A percentile compares a stretch with the other conserved stretches of the same genome.
Conservation (phyloP, 1,284 basidiomycete genomes). For the Cystobasidium slooffiae region DNA sequence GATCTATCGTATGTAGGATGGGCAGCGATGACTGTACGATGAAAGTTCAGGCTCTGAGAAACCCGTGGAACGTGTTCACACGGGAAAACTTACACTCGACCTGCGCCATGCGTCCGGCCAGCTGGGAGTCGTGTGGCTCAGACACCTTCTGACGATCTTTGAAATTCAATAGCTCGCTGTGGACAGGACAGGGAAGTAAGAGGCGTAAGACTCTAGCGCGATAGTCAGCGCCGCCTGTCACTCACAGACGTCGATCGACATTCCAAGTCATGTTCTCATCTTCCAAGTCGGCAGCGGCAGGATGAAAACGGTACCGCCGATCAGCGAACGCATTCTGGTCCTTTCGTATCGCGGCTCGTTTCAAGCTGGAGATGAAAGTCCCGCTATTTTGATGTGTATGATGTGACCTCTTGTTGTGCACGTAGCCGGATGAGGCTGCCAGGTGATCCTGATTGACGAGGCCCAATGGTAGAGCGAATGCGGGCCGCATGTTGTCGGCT, state of each 20-base stretch:
- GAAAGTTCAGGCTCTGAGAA: background rate
- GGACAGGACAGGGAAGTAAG: background rate
- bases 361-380: slow-evolving; percentile 7
- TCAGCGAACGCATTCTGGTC: background rate
- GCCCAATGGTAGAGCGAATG: slow-evolving; percentile 74
- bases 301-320: background rate
- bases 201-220: background rate
- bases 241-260: slow-evolving; percentile 7
- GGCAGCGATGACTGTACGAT: slow-evolving; percentile 68
- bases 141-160: background rate
- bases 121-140: slow-evolving; percentile 62
- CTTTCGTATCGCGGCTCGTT: background rate
- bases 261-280: background rate
- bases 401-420: background rate
- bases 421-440: background rate
- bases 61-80: background rate
- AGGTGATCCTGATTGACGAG: slow-evolving; percentile 69
- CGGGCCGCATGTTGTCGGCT: slow-evolving; percentile 71
- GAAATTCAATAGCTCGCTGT: slow-evolving; percentile 35
- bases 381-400: background rate
- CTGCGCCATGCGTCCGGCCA: slow-evolving; percentile 78
- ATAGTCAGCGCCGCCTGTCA: too few relatives aligned
- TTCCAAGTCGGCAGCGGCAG: background rate
- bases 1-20: slow-evolving; percentile 90
- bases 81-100: slow-evolving; percentile 64